These are phyloP conservation scores for Phytophthora ramorum DNA, from an alignment of 352 stramenopile species.

Conservation along the genomic window DNA sequence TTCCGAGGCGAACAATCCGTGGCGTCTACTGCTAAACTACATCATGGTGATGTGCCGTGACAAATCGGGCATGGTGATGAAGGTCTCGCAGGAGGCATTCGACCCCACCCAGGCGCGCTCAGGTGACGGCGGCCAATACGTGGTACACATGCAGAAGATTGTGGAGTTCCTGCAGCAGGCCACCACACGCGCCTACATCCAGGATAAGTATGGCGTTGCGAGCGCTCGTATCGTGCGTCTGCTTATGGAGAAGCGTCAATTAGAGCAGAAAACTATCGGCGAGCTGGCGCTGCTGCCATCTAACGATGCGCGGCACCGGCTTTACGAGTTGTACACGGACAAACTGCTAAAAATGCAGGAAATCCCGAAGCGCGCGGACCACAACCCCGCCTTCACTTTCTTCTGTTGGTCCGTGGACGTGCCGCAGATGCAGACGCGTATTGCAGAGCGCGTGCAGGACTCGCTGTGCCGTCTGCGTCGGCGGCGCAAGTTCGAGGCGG, in stretches of 20 bases:
- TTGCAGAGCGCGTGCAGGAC: slow-evolving; percentile 74
- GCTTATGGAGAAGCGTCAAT: slow-evolving; percentile 86
- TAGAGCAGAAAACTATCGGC: slow-evolving; percentile 88
- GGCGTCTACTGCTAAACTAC: slow-evolving; percentile 88
- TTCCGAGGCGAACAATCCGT: slow-evolving; percentile 81
- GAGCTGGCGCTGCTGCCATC: slow-evolving; percentile 85
- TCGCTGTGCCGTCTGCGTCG: slow-evolving; percentile 76
- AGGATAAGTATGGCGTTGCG: slow-evolving; percentile 81
- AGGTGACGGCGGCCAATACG: slow-evolving; percentile 87
- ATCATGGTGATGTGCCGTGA: slow-evolving; percentile 91
- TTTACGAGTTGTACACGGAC: slow-evolving; percentile 85
- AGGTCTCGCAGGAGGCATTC: slow-evolving; percentile 75
- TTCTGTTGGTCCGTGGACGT: slow-evolving; percentile 89
- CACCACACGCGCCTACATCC: slow-evolving; percentile 82
- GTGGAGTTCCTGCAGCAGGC: slow-evolving; percentile 78
- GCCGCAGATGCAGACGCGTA: slow-evolving; percentile 61
- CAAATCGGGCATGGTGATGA: slow-evolving; percentile 90
- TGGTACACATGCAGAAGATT: slow-evolving; percentile 92
- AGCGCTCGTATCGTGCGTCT: slow-evolving; percentile 88
- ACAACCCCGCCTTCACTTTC: slow-evolving; percentile 90
- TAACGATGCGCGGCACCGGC: slow-evolving; percentile 78
- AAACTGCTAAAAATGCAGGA: slow-evolving; percentile 86
- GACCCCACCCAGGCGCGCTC: slow-evolving; percentile 62
- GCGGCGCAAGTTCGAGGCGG: slow-evolving; percentile 76
- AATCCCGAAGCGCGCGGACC: slow-evolving; percentile 87